Percentiles rank a stretch among this genome's conserved stretches.
Evolutionary conservation across 202 grass and related monocot genomes (phyloP).

Genomic region (Hordeum pubiflorum): DNA sequence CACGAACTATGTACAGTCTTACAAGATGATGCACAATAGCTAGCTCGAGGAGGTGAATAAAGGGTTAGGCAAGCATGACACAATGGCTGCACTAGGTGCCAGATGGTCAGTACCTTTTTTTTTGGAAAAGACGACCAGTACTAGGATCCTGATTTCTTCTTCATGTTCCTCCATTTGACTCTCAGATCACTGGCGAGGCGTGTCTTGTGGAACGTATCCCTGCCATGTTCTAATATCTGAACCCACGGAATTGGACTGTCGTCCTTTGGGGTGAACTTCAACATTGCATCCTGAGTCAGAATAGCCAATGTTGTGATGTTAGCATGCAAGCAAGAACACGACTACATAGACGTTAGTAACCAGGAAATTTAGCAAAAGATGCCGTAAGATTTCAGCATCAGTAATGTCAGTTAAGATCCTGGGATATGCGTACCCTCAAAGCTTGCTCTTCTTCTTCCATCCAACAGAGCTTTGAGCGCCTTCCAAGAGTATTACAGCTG

Average conservation of each 20-base stretch:
- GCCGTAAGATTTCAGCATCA: not conserved
- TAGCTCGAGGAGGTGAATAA: not conserved
- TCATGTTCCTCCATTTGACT: conserved; percentile 54
- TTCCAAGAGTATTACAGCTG: conserved; percentile 29
- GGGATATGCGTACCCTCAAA: conserved; percentile 38
- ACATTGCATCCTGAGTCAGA: conserved; percentile 37
- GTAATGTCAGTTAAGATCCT: not conserved
- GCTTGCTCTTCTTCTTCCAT: conserved; percentile 35
- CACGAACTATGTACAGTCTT: conserved; percentile 4
- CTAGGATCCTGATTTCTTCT: conserved; percentile 30
- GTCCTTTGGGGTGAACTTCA: not conserved
- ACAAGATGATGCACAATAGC: not conserved
- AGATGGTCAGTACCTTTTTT: not conserved
- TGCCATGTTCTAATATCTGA: conserved; percentile 31
- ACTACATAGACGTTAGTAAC: not conserved
- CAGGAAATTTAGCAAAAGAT: not conserved
- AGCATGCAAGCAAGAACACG: not conserved
- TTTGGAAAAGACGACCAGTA: not conserved
- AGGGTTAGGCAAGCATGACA: not conserved
- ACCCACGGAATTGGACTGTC: conserved; percentile 22
- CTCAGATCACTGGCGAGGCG: conserved; percentile 40
- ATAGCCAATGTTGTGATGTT: not conserved
- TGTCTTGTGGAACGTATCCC: conserved; percentile 24
- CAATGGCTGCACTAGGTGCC: not conserved
- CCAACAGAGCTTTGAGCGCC: conserved; percentile 32